Evolutionary conservation across 768 basidiomycete species (phyloP), one percentile per base, ranked within the genome.

Genomic region (Suillus occidentalis): DNA sequence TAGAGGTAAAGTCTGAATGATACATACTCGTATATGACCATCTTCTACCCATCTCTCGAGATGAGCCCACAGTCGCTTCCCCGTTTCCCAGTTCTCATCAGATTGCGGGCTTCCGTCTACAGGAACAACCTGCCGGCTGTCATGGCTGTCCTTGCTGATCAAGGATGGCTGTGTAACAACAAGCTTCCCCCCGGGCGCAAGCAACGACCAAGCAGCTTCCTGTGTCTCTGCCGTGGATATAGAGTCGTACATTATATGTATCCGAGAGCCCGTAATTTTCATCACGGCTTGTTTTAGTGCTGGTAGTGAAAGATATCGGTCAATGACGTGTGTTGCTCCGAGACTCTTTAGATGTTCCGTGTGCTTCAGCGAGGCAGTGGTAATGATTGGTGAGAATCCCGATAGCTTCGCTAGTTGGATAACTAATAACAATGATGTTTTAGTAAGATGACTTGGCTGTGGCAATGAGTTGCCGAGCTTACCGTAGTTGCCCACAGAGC

Each of bases 401-500:
- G 79, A 78, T 65, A 79, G 72, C 66, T 76, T 79, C 5, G 79
- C 76, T 0, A 83, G 63, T 69, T 81, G 81, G 49, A 82, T 74
- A 20, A 66, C 80, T 81, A 64, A 49, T 65, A 65, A 67, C 50
- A 3, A 13, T 16, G 14, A 39, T 28, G 31, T 9, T 13, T 20
- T 49, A 47, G 75, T 69, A 72, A 68, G 58, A 68, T 31, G 49
- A 0, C 43, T 52, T 67, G 66, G 66, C 36, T 45, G 43, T 34
- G 56, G 14, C 13, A 14, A 53, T 62, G 63, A 69, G 63, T 42
- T 36, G 31, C 37, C 62, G 56, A 65, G 67, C 78, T 67, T 72
- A 82, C 84, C 81, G 37, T 75, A 81, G 77, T 85, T 83, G 45
- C 85, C 84, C 3, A 84, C 81, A 45, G 82, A 84, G 52, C 79